Percentiles rank a stretch among this genome's conserved stretches.
Evolutionary conservation across 2,329 filamentous ascomycete species (phyloP).

Genomic region (Aspergillus sp.): DNA sequence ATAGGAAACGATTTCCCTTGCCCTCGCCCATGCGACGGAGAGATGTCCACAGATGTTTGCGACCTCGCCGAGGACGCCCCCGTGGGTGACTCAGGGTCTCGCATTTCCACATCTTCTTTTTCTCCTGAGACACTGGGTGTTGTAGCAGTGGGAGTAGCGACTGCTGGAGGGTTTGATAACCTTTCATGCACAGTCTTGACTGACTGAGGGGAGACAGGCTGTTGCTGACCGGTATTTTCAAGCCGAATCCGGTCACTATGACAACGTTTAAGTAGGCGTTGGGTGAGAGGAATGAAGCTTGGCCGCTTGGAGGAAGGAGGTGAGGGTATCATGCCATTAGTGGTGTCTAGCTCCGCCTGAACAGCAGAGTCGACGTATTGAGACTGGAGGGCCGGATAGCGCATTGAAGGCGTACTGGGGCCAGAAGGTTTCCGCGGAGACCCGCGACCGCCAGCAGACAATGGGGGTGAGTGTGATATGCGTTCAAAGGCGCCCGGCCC

Average conservation of each 20-base stretch:
- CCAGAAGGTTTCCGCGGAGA: slow-evolving; percentile 33
- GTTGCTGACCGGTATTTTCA: slow-evolving; percentile 29
- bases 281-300: slow-evolving; percentile 42
- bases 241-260: slow-evolving; percentile 40
- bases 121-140: slow-evolving; percentile 13
- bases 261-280: slow-evolving; percentile 44
- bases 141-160: slow-evolving; percentile 8
- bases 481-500: slow-evolving; percentile 33
- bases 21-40: slow-evolving; percentile 17
- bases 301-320: slow-evolving; percentile 24
- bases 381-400: slow-evolving; percentile 27
- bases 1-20: slow-evolving; percentile 21
- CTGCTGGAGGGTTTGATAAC: slow-evolving; percentile 16
- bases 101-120: slow-evolving; percentile 48
- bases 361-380: slow-evolving; percentile 43
- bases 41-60: slow-evolving; percentile 16
- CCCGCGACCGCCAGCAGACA: slow-evolving; percentile 25
- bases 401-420: slow-evolving; percentile 26
- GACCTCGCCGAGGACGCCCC: slow-evolving; percentile 18
- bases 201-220: slow-evolving; percentile 16
- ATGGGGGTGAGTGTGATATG: slow-evolving; percentile 38
- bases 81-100: slow-evolving; percentile 36
- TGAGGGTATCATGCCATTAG: slow-evolving; percentile 24
- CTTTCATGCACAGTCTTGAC: slow-evolving; percentile 11
- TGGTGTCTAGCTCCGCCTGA: slow-evolving; percentile 46